Conservation (phyloP, 2,329 filamentous ascomycete genomes). For the Gnomoniopsis smithogilvyi region DNA sequence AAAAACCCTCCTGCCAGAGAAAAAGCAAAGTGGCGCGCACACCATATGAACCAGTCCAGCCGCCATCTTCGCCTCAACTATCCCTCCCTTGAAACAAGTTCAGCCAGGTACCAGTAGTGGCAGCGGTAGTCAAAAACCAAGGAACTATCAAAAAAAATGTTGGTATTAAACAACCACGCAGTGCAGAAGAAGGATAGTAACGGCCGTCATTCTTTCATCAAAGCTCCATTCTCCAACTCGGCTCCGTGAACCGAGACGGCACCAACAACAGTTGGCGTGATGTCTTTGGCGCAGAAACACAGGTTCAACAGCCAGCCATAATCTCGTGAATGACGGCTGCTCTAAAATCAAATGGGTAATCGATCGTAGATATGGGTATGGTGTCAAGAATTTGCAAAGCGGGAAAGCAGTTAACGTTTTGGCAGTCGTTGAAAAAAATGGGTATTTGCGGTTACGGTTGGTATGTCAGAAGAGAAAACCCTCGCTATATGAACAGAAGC, state of each 20-base stretch:
- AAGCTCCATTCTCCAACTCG: constrained; percentile 1
- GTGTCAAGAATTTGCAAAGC: constrained; percentile 1
- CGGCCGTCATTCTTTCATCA: not conserved
- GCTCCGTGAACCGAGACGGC: not conserved
- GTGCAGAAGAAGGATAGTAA: not conserved
- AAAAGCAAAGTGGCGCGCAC: too few species aligned
- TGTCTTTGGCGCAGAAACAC: not conserved
- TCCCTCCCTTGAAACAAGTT: not conserved
- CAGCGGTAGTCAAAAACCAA: not conserved
- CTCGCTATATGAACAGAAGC: not conserved
- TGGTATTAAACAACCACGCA: not conserved
- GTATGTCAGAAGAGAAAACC: not conserved
- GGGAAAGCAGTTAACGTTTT: not conserved
- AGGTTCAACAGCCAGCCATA: not conserved
- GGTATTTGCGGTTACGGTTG: not conserved
- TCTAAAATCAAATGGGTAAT: constrained; percentile 16
- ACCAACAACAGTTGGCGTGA: not conserved
- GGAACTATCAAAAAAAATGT: not conserved
- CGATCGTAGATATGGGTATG: constrained; percentile 16
- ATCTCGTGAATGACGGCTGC: not conserved
- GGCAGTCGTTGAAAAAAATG: not conserved
- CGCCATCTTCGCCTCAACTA: not conserved
- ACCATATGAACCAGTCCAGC: too few species aligned
- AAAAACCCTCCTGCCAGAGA: too few species aligned
- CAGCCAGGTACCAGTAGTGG: not conserved